Base-by-base conservation (phyloP, 352 stramenopile species). In the Peronosclerospora sorghi region DNA sequence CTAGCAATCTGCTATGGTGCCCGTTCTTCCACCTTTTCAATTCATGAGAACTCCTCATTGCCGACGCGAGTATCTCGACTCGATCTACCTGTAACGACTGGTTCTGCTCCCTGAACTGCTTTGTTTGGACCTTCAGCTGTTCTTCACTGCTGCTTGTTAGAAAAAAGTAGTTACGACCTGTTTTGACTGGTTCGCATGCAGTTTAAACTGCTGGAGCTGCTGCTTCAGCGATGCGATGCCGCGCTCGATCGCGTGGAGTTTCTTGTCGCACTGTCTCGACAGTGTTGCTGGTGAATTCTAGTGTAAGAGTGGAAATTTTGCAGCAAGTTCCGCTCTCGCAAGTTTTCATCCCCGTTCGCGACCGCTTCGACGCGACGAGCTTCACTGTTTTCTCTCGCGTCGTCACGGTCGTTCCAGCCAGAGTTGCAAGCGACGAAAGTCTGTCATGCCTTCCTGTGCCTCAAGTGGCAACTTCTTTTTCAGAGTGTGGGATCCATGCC, bases 21-120 rank as follows among this genome's bases (percentile, higher is more conserved):
- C 8, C 82, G 40, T 26, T 83, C 67, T 8, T 79, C 56, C 32
- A 85, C 32, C 24, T 76, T 70, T 3, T 67, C 67, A 65, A 85
- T 76, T 37, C 76, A 35, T 83, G 69, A 45, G 83, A 81, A 24
- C 81, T 82, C 38, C 54, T 62, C 6, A 67, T 76, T 46, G 83
- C 73, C 5, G 59, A 58, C 10, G 67, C 69, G 15, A 85, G 83
- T 43, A 83, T 83, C 27, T 83, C 69, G 2, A 85, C 54, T 21
- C 83, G 45, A 39, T 85, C 73, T n/a, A 62, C 47, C 30, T 85
- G 67, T 2, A 85, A 45, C 3, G 73, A 61, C 34, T 79, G 73
- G 15, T 85, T 85, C 36, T 83, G 73, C 35, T 85, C 65, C 35
- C 83, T 74, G 14, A 85, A 62, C 38, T 83, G 67, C 23, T 74